Percentiles rank a stretch among this genome's conserved stretches.
Conservation (phyloP, 495 filamentous ascomycete species). For the Lophiostoma macrostomum region DNA sequence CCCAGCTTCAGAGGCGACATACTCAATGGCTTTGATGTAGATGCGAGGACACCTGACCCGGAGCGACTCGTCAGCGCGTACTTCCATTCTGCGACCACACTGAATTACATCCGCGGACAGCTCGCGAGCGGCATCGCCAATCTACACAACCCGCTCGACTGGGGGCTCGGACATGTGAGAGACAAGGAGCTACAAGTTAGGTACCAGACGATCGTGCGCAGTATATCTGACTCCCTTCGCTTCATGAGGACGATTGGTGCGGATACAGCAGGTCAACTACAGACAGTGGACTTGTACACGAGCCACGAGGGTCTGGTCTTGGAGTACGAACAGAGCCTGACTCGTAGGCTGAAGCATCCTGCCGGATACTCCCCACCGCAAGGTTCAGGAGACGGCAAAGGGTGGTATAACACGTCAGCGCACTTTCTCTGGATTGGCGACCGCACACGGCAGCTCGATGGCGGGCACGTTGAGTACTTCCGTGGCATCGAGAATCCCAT, state of each 20-base stretch:
- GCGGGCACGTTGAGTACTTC: constrained; percentile 96
- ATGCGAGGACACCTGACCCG: constrained; percentile 75
- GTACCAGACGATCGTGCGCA: constrained; percentile 77
- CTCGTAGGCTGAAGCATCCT: constrained; percentile 69
- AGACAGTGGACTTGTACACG: constrained; percentile 93
- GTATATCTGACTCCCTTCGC: constrained; percentile 83
- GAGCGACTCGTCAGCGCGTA: constrained; percentile 83
- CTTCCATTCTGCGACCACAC: constrained; percentile 87
- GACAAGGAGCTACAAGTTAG: constrained; percentile 76
- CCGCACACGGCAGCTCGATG: constrained; percentile 85
- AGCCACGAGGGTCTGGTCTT: constrained; percentile 92
- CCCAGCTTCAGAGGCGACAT: constrained; percentile 94
- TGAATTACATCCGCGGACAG: constrained; percentile 86
- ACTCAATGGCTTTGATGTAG: constrained; percentile 77
- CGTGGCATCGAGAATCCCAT: constrained; percentile 93
- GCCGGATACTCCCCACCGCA: constrained; percentile 22
- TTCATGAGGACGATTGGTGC: constrained; percentile 97
- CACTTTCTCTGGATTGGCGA: constrained; percentile 99
- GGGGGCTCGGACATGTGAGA: constrained; percentile 90
- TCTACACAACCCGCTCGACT: constrained; percentile 88
- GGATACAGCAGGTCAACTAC: constrained; percentile 75
- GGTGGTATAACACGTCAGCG: constrained; percentile 74
- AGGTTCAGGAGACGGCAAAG: constrained; percentile 47
- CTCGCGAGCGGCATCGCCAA: constrained; percentile 88
- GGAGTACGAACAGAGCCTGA: constrained; percentile 89